A percentile compares a stretch with the other conserved stretches of the same genome.
phyloP scores from a whole-genome alignment of 139 green algal genomes.

The Chlorella sp. region DNA sequence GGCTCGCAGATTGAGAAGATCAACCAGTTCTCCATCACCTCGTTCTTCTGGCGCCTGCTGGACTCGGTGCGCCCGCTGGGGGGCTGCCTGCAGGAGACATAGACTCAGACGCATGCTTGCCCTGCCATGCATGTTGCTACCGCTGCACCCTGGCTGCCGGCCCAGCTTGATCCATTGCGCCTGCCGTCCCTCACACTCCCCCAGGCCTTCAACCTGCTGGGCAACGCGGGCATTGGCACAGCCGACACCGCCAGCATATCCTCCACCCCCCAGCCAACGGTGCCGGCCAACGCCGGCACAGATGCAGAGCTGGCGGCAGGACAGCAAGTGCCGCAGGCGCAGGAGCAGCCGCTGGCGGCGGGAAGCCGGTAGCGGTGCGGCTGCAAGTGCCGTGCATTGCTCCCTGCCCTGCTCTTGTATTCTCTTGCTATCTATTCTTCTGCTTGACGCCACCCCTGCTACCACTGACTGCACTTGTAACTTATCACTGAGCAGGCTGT shows the following conservation, averaged over 20 bases:
- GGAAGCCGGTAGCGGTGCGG: neutral
- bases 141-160: neutral
- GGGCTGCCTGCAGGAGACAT: too few relatives aligned
- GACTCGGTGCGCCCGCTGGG: neutral
- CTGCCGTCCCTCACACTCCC: too few relatives aligned
- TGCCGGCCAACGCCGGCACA: neutral
- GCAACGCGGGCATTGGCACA: neutral
- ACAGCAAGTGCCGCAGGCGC: neutral
- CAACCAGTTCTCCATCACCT: constrained; percentile 49
- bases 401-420: neutral
- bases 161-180: neutral
- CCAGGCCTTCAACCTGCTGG: constrained; percentile 13
- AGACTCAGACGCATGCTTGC: neutral
- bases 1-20: constrained; percentile 50
- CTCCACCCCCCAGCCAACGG: neutral
- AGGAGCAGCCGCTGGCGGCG: constrained; percentile 2
- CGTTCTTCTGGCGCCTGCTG: constrained; percentile 11
- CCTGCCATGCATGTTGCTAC: neutral
- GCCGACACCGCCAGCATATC: too few relatives aligned
- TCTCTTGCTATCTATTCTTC: neutral
- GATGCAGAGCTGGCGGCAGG: constrained; percentile 1
- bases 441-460: neutral
- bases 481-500: too few relatives aligned
- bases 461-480: neutral
- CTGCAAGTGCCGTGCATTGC: neutral